Evolutionary conservation across 179 eudicot genomes (phyloP), one percentile per base, ranked within the genome.

Genomic region (Beta lomatogona): DNA sequence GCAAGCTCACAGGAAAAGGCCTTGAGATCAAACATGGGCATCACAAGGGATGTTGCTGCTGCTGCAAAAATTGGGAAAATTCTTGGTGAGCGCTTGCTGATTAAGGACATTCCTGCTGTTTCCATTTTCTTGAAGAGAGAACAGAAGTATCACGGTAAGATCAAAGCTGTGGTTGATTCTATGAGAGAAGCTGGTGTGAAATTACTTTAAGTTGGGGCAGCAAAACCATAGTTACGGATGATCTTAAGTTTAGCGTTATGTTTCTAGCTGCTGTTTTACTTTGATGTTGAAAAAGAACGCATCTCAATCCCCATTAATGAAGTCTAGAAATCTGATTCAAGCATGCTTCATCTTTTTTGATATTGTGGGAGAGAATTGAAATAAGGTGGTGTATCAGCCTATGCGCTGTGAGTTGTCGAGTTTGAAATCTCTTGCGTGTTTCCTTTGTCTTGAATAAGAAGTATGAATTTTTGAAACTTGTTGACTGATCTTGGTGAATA

Each of bases 1-100:
- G 98, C 98, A 71, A 95, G 98, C 89, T 88, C 98, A 7, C 97
- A 92, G 67, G 98, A 95, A 88, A 95, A 92, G 85, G 86, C 85
- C 3, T 82, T 95, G 71, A 87, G 94, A 82, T 28, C 89, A 44
- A 89, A 84, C 82, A 82, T 94, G 95, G 89, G 69, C 60, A 80
- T 81, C 82, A 91, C 97, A 4, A 84, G 93, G 44, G 98, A 95
- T 77, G 92, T 91, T 46, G 88, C 95, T 31, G 98, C 98, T 53
- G 96, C 98, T 68, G 91, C 91, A 4, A 93, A 88, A 88, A 95
- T 95, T 41, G 98, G 98, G 5, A 92, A 92, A 87, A 85, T 95
- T 67, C 91, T 95, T 22, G 98, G 95, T 44, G 98, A 95, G 79
- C 90, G 98, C 60, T 85, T 95, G 80, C 74, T 90, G 75, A 72